Base-by-base conservation (phyloP, 2,329 filamentous ascomycete genomes). In the Magnaporthiopsis poae region DNA sequence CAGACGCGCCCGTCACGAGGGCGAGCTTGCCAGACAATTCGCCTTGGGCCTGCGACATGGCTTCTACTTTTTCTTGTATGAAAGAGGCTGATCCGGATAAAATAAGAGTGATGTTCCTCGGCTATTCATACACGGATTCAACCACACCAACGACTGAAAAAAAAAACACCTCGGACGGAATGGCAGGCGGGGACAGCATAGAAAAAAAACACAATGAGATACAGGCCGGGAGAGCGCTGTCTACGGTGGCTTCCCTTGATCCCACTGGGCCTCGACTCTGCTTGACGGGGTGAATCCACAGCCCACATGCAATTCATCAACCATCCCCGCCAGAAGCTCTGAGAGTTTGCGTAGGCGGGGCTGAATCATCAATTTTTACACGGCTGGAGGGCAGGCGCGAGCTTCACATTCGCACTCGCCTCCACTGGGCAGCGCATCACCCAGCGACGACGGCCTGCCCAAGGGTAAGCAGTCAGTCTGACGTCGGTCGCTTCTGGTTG, bases 1-100 rank as follows among this genome's bases (percentile, higher is more conserved):
- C 64, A 29, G 64, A 65, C 2, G 64, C 64, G 31, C 64, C 64
- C 11, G 64, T 65, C 5, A 65, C 46, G 3, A 65, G 60, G 15
- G 64, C 64, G 36, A 65, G 64, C 36, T 60, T 65, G 21, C 64
- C 64, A 18, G n/a, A 36, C 35, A 65, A 33, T 12, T 62, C 60
- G 27, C 46, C 62, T 60, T 62, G 36, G 60, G 46, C 64, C 21
- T 29, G 31, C 12, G 64, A 29, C 64, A 65, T 65, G 63, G 35
- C 46, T 27, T 29, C 36, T 35, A 7, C 18, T 12, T n/a, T 27
- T 33, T 15, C 29, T 35, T 64, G 0, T 21, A 36, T 36, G 46
- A 25, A 18, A n/a, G 7, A 7, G 18, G 18, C 2, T 56, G 18
- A 18, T 46, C 15, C 12, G n/a, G 46, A 56, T 13, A 7, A 46